Conservation (phyloP, 2,329 filamentous ascomycete genomes). For the Fusarium robinianum region DNA sequence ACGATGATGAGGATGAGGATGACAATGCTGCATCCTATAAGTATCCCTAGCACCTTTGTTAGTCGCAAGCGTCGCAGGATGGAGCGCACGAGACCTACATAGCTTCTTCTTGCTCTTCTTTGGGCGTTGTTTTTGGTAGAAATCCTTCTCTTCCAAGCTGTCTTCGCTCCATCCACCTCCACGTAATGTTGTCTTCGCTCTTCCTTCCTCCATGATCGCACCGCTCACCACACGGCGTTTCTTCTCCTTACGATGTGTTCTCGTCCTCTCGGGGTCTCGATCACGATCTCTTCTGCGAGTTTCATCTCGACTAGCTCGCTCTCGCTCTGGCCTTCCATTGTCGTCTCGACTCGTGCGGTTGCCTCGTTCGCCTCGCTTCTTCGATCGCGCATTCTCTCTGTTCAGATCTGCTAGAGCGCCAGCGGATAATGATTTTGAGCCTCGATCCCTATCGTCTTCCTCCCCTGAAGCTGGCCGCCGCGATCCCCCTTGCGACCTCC, state of each 20-base stretch:
- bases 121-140: conserved; percentile 48
- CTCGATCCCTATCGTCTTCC: conserved; percentile 41
- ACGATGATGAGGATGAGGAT: conserved; percentile 69
- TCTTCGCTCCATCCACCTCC: conserved; percentile 49
- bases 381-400: conserved; percentile 58
- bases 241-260: conserved; percentile 47
- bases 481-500: conserved; percentile 37
- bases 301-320: conserved; percentile 27
- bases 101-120: conserved; percentile 63
- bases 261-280: conserved; percentile 34
- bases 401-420: conserved; percentile 70
- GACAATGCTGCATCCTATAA: conserved; percentile 56
- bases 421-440: conserved; percentile 45
- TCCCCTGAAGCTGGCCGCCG: conserved; percentile 41
- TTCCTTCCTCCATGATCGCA: conserved; percentile 69
- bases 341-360: conserved; percentile 21
- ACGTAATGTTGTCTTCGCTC: conserved; percentile 46
- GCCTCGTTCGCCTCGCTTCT: conserved; percentile 39
- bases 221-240: conserved; percentile 71
- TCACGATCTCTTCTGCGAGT: conserved; percentile 30
- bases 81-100: conserved; percentile 51
- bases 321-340: conserved; percentile 41
- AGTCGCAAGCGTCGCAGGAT: conserved; percentile 5
- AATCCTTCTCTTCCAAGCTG: conserved; percentile 56
- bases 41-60: conserved; percentile 54